These are phyloP conservation scores for Plantago major DNA, from an alignment of 257 asterid species.

Conservation along the genomic window DNA sequence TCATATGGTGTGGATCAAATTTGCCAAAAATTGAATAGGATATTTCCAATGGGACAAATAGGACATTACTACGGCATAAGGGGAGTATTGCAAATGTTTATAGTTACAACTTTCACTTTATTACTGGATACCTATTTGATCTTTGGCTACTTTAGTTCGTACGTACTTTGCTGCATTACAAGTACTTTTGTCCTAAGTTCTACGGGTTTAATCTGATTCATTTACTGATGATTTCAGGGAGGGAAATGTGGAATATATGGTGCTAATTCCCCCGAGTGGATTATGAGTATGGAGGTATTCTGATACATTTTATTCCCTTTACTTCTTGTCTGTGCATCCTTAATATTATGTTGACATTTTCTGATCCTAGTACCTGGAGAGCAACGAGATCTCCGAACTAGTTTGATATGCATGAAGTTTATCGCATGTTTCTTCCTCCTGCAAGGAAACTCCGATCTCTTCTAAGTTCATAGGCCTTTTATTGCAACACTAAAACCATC, in stretches of 20 bases:
- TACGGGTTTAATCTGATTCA: constrained; percentile 10
- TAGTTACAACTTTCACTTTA: neutral
- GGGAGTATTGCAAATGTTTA: constrained; percentile 1
- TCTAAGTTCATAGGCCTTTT: too few relatives aligned
- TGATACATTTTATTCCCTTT: constrained; percentile 6
- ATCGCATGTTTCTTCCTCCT: too few relatives aligned
- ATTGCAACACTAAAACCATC: too few relatives aligned
- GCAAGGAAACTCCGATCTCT: too few relatives aligned
- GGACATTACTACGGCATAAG: too few relatives aligned
- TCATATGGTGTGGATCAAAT: too few relatives aligned
- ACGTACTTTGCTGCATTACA: constrained; percentile 2
- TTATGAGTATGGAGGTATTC: constrained; percentile 94
- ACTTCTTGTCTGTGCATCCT: constrained; percentile 10
- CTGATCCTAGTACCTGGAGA: too few relatives aligned
- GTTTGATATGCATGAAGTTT: too few relatives aligned
- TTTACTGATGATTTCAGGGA: constrained; percentile 45
- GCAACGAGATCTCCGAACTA: too few relatives aligned
- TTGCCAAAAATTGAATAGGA: too few relatives aligned
- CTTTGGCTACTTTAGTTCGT: constrained; percentile 1
- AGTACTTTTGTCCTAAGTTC: constrained; percentile 11
- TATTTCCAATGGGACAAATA: too few relatives aligned
- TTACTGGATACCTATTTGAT: constrained; percentile 7
- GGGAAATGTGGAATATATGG: constrained; percentile 96
- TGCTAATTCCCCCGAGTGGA: constrained; percentile 88
- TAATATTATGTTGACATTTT: neutral